Percentiles rank a stretch among this genome's conserved stretches.
phyloP scores from a whole-genome alignment of 371 early-diverging fungal species.

The Rozella allomycis region DNA sequence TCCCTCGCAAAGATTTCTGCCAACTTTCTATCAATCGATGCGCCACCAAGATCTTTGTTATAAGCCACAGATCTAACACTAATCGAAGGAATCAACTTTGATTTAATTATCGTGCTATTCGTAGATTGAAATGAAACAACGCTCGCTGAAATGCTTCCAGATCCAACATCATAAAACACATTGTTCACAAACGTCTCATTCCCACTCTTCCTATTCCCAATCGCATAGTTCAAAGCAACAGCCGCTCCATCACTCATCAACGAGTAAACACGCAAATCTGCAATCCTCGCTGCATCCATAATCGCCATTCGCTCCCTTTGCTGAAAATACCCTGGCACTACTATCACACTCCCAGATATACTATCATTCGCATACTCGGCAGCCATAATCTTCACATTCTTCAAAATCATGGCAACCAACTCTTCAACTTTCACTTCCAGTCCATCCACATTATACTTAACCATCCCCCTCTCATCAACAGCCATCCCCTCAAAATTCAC shows the following conservation, averaged over 20 bases:
- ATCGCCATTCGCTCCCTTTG: slow-evolving; percentile 79
- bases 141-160: slow-evolving; percentile 72
- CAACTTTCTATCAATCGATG: slow-evolving; percentile 54
- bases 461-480: slow-evolving; percentile 48
- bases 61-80: slow-evolving; percentile 58
- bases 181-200: slow-evolving; percentile 47
- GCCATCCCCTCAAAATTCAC: too few species aligned
- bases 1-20: slow-evolving; percentile 45
- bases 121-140: slow-evolving; percentile 44
- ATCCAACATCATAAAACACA: slow-evolving; percentile 89
- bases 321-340: slow-evolving; percentile 68
- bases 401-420: slow-evolving; percentile 77
- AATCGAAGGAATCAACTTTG: slow-evolving; percentile 37
- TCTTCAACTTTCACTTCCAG: slow-evolving; percentile 47
- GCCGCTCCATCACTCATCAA: slow-evolving; percentile 84
- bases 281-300: slow-evolving; percentile 77
- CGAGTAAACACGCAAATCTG: slow-evolving; percentile 54
- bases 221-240: slow-evolving; percentile 81
- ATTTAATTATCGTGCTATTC: slow-evolving; percentile 11
- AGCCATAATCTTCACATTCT: slow-evolving; percentile 62
- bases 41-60: slow-evolving; percentile 70
- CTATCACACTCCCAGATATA: slow-evolving; percentile 64
- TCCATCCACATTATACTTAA: slow-evolving; percentile 24
- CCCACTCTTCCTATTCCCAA: slow-evolving; percentile 35
- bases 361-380: slow-evolving; percentile 41